phyloP scores from a whole-genome alignment of 2,329 filamentous ascomycete species.

The Penicillium sp. region DNA sequence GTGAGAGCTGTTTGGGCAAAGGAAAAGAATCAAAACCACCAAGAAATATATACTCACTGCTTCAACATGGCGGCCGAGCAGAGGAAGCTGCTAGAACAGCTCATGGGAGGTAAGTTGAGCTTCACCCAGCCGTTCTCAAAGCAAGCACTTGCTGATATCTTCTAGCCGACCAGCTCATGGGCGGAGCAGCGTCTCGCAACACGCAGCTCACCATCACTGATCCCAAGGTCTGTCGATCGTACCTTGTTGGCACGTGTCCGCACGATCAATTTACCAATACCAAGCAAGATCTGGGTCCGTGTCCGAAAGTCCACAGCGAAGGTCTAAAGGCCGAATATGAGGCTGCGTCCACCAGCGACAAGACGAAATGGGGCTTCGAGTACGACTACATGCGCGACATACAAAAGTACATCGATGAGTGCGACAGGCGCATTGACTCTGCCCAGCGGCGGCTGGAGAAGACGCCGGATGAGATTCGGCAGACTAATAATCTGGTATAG shows the following conservation, averaged over 20 bases:
- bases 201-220: constrained; percentile 85
- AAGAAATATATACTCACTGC: neutral
- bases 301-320: constrained; percentile 83
- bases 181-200: constrained; percentile 68
- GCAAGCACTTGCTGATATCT: constrained; percentile 17
- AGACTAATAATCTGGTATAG: constrained; percentile 76
- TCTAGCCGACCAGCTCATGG: constrained; percentile 66
- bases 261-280: constrained; percentile 99
- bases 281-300: constrained; percentile 91
- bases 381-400: constrained; percentile 96
- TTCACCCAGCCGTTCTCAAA: neutral
- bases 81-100: constrained; percentile 96
- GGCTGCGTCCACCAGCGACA: constrained; percentile 64
- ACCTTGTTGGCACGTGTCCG: constrained; percentile 87
- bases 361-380: constrained; percentile 80
- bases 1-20: neutral
- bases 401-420: constrained; percentile 94
- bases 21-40: neutral
- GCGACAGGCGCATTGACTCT: constrained; percentile 86
- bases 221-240: constrained; percentile 90
- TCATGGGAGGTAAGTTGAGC: constrained; percentile 53
- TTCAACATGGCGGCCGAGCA: constrained; percentile 85
- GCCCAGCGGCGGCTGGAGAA: constrained; percentile 91
- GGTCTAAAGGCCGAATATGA: constrained; percentile 87
- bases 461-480: constrained; percentile 93